phyloP scores from a whole-genome alignment of 2,329 filamentous ascomycete genomes.

The Epichloe scottii region DNA sequence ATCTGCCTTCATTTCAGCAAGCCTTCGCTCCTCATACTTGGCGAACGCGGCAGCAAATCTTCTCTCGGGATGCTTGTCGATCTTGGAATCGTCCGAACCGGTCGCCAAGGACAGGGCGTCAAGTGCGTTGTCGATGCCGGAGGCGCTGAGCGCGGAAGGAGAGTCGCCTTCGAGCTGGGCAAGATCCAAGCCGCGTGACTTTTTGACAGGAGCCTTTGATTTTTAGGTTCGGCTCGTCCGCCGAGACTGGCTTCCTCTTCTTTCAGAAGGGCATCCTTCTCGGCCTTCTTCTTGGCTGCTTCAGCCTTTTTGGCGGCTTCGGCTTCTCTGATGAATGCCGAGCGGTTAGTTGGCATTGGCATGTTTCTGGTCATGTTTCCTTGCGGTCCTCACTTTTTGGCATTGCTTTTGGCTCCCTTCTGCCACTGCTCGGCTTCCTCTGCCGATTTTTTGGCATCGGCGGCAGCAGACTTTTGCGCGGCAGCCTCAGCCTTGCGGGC shows the following conservation, averaged over 20 bases:
- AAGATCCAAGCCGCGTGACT: conserved; percentile 61
- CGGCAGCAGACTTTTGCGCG: conserved; percentile 62
- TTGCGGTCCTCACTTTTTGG: conserved; percentile 61
- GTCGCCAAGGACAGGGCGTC: conserved; percentile 64
- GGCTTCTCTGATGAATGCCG: conserved; percentile 18
- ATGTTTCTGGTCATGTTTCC: no score
- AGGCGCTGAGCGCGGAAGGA: conserved; percentile 56
- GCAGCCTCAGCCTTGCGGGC: conserved; percentile 86
- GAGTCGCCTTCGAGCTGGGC: conserved; percentile 57
- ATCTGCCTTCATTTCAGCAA: conserved; percentile 78
- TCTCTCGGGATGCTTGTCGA: conserved; percentile 82
- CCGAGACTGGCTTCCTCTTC: conserved; percentile 64
- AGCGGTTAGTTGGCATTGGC: conserved; percentile 4
- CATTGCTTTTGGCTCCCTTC: conserved; percentile 71
- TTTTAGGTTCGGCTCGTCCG: conserved; percentile 50
- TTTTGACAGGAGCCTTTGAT: conserved; percentile 54
- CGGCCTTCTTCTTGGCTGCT: conserved; percentile 83
- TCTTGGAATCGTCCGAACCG: conserved; percentile 46
- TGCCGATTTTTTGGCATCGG: conserved; percentile 51
- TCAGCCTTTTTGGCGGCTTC: conserved; percentile 59
- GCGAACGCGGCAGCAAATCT: conserved; percentile 78
- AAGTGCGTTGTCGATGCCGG: conserved; percentile 86
- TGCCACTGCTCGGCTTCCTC: conserved; percentile 68
- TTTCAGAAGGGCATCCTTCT: conserved; percentile 68
- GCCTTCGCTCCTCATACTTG: conserved; percentile 66